Evolutionary conservation across 2,329 filamentous ascomycete genomes (phyloP), one percentile per base, ranked within the genome.

Genomic region (Cladorrhinum sp.): DNA sequence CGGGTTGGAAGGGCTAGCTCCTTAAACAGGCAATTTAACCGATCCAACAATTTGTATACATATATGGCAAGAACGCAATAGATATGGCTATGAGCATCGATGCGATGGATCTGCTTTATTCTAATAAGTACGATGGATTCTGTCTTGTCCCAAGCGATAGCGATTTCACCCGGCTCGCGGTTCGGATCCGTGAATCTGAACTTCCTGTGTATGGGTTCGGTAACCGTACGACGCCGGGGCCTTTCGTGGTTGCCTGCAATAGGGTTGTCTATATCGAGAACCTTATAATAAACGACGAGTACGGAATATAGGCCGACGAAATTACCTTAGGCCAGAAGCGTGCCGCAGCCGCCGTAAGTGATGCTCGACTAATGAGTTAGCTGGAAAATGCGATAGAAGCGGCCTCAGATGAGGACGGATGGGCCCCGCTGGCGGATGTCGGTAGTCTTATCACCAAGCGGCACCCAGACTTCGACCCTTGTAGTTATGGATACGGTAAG

Each of bases 11-110:
- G 16, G 59, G 66, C 1, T 59, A 65, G 1, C 73, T 75, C 1
- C 70, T 74, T 0, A 59, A 62, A 3, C 67, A 71, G 20, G 73
- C 72, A 0, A 74, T 74, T 24, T 71, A 74, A 60, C 74, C 73
- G 0, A 70, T 75, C 2, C 73, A 75, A 60, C 73, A 75, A 56
- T 75, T 75, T 20, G 68, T 72, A 1, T 75, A 74, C 46, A 75
- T 73, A 0, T 46, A 62, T 0, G 72, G 73, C n/a, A 75, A 75
- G 54, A 75, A 74, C 48, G 62, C 73, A 1, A 74, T 72, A 1
- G 73, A 74, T 16, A 46, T 46, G 16, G 73, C 73, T 51, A 73
- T 75, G 72, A 68, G 74, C 2, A 75, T 75, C 36, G 73, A 75
- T 48, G 73, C 73, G 28, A 75, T 75, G 73, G 73, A 75, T 58